These are phyloP conservation scores for Clohesyomyces aquaticus DNA, from an alignment of 495 filamentous ascomycete species.

Conservation along the genomic window DNA sequence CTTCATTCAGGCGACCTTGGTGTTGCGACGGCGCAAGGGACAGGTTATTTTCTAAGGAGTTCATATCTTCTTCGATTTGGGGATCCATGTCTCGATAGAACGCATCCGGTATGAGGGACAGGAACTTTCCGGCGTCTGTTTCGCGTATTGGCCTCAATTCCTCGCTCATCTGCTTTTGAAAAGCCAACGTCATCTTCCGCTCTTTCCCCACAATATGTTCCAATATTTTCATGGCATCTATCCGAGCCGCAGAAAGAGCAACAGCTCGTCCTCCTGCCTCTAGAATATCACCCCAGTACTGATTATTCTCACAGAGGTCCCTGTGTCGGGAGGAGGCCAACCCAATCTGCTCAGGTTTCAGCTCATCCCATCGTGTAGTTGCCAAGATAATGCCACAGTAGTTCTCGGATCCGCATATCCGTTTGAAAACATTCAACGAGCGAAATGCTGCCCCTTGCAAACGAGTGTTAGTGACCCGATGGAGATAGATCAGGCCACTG, in stretches of 20 bases:
- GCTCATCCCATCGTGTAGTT: conserved; percentile 26
- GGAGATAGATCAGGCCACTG: conserved; percentile 32
- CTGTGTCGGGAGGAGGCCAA: conserved; percentile 33
- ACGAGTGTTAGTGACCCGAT: conserved; percentile 18
- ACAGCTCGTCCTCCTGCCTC: background rate
- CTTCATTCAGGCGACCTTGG: too few relatives aligned
- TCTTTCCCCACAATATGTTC: conserved; percentile 9
- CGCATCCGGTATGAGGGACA: background rate
- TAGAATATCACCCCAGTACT: conserved; percentile 43
- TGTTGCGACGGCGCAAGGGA: too few relatives aligned
- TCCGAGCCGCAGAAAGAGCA: background rate
- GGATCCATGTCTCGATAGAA: background rate
- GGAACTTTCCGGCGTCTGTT: conserved; percentile 17
- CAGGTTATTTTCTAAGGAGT: background rate
- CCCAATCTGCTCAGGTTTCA: conserved; percentile 7
- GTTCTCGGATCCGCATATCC: conserved; percentile 15
- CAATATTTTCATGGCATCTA: conserved; percentile 16
- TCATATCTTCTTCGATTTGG: background rate
- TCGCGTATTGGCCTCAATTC: background rate
- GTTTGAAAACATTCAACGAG: conserved; percentile 11
- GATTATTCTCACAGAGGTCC: conserved; percentile 43
- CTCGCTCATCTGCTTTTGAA: conserved; percentile 15
- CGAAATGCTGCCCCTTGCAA: conserved; percentile 8
- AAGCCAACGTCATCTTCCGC: background rate
- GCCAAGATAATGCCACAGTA: conserved; percentile 15